A percentile compares a stretch with the other conserved stretches of the same genome.
Conservation (phyloP, 192 early-diverging fungal genomes). For the Kappamyces sp. region DNA sequence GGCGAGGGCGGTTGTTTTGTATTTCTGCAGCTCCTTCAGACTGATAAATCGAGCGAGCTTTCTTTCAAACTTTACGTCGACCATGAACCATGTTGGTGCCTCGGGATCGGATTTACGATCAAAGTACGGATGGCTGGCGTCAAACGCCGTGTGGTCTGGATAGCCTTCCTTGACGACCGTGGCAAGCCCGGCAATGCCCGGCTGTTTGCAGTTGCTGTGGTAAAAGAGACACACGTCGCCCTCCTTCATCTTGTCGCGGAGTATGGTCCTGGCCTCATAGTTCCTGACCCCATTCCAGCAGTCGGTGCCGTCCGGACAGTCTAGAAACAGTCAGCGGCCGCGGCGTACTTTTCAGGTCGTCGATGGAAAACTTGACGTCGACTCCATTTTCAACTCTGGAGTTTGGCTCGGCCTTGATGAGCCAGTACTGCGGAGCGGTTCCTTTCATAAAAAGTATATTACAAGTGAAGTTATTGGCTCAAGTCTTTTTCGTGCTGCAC, state of each 20-base stretch:
- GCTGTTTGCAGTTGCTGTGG: slow-evolving; percentile 78
- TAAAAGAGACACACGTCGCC: slow-evolving; percentile 75
- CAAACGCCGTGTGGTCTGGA: slow-evolving; percentile 71
- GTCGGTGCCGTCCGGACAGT: slow-evolving; percentile 38
- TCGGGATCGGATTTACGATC: slow-evolving; percentile 64
- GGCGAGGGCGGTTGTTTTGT: slow-evolving; percentile 38
- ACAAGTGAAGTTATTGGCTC: no score
- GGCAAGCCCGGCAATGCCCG: slow-evolving; percentile 73
- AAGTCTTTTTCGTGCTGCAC: no score
- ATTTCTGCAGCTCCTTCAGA: slow-evolving; percentile 61
- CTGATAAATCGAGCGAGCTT: slow-evolving; percentile 57
- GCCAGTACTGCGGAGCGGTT: slow-evolving; percentile 45
- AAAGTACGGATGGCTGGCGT: slow-evolving; percentile 67
- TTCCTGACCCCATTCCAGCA: slow-evolving; percentile 81
- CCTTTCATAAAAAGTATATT: slow-evolving; percentile 8
- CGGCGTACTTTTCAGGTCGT: slow-evolving; percentile 59
- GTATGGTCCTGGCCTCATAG: slow-evolving; percentile 75
- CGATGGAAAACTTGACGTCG: slow-evolving; percentile 69
- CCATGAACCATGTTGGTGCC: slow-evolving; percentile 78
- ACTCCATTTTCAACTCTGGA: slow-evolving; percentile 56
- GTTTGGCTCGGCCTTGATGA: slow-evolving; percentile 83
- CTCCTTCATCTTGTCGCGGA: slow-evolving; percentile 69
- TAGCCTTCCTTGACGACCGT: slow-evolving; percentile 60
- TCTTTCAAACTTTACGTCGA: slow-evolving; percentile 70
- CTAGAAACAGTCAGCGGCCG: no score